Conservation (phyloP, 352 stramenopile species). For the Globisporangium viniferum region DNA sequence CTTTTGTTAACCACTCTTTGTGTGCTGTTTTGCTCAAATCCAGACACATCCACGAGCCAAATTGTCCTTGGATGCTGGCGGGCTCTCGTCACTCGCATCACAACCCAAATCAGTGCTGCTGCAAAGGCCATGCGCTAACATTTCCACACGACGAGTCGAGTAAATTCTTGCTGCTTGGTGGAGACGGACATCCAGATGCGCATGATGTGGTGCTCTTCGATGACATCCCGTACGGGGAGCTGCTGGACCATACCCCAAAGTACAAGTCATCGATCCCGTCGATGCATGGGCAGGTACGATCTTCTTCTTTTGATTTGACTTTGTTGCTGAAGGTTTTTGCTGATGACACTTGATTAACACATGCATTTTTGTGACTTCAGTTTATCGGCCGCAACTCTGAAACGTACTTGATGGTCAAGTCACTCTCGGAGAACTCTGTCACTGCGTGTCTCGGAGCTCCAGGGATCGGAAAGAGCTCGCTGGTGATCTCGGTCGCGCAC, state of each 20-base stretch:
- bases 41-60: conserved; percentile 70
- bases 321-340: background rate
- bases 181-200: conserved; percentile 22
- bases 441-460: conserved; percentile 70
- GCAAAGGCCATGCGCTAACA: conserved; percentile 56
- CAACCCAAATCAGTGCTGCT: conserved; percentile 66
- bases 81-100: conserved; percentile 71
- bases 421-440: conserved; percentile 67
- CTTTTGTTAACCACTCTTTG: background rate
- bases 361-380: conserved; percentile 14
- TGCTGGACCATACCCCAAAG: conserved; percentile 62
- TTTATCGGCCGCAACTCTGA: conserved; percentile 81
- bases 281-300: conserved; percentile 63
- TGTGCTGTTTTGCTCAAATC: background rate
- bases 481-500: conserved; percentile 78
- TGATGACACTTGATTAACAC: background rate
- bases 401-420: conserved; percentile 77
- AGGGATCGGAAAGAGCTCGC: conserved; percentile 79
- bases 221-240: conserved; percentile 53
- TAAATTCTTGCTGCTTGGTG: conserved; percentile 72
- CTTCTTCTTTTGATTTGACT: background rate
- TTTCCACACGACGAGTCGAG: conserved; percentile 83
- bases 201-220: conserved; percentile 77
- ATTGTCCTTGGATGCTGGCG: conserved; percentile 61
- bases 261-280: conserved; percentile 74